Evolutionary conservation across 768 basidiomycete genomes (phyloP), one percentile per base, ranked within the genome.

Genomic region (Paxillus ammoniavirescens): DNA sequence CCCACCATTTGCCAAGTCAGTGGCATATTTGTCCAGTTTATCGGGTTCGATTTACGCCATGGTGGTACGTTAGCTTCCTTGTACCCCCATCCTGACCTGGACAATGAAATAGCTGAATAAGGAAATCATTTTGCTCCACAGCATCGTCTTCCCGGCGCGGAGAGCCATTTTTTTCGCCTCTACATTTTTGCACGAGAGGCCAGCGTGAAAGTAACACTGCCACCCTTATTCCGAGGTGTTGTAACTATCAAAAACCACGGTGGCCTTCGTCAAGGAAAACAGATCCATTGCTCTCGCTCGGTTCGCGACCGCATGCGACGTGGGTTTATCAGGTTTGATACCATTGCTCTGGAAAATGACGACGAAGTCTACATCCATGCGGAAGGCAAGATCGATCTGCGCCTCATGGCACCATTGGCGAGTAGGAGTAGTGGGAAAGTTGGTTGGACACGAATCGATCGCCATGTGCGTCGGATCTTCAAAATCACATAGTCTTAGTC

Each of bases 1-100:
- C 41, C 56, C 61, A 18, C 64, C 70, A 1, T 59, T 68, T 56
- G 70, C 68, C n/a, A 70, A 71, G 55, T 70, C 68, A 14, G 68
- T 60, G 26, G 61, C 69, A 15, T 72, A 64, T 58, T 50, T 70
- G 55, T 65, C 69, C 15, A 70, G 61, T 49, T 30, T 60, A 15
- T 62, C 62, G 30, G 65, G 62, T n/a, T 42, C 68, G 13, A 47
- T 71, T 42, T 54, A 44, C 10, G 61, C 61, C 42, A 53, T 53
- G 28, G 56, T 70, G 42, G 70, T 72, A 42, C 61, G 70, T 57
- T 42, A 43, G 41, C 23, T 36, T 21, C 45, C 49, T 49, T 45
- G 17, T 38, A 35, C 33, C 41, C 15, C 49, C 42, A 36, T 53
- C 26, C 3, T 4, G 26, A 50, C 33, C 30, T 17, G 53, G 46